Percentiles rank a stretch among this genome's conserved stretches.
Evolutionary conservation across 306 rosid species (phyloP).

Genomic region (Mucuna pruriens): DNA sequence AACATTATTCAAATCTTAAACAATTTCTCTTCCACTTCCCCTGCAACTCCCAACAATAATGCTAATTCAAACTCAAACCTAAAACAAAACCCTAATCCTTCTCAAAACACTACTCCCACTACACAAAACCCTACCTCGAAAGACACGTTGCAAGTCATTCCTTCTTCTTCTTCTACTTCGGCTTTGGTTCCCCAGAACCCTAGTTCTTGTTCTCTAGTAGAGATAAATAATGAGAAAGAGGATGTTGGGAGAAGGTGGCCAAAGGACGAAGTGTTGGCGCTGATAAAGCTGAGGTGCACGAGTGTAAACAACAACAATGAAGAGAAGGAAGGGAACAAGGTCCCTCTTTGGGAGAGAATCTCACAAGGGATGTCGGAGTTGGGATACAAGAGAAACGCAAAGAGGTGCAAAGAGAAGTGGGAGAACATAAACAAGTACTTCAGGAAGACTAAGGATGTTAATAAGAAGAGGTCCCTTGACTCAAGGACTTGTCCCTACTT

Average conservation of each 20-base stretch:
- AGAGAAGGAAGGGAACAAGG: conserved; percentile 57
- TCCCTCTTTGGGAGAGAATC: conserved; percentile 90
- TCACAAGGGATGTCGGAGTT: conserved; percentile 82
- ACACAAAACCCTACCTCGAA: conserved; percentile 63
- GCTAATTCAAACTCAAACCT: conserved; percentile 31
- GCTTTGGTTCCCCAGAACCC: conserved; percentile 37
- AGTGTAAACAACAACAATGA: conserved; percentile 46
- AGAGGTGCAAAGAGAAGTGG: conserved; percentile 97
- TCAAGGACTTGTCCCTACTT: conserved; percentile 95
- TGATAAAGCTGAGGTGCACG: conserved; percentile 74
- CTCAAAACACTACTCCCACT: background rate
- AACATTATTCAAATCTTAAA: conserved; percentile 69
- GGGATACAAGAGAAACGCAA: conserved; percentile 84
- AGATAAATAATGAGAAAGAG: conserved; percentile 40
- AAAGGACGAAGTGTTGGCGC: conserved; percentile 86
- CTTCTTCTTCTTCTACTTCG: conserved; percentile 38
- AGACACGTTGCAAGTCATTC: conserved; percentile 15
- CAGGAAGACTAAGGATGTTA: conserved; percentile 76
- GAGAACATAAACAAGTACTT: conserved; percentile 95
- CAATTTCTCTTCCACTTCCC: conserved; percentile 39
- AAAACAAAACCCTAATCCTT: conserved; percentile 50
- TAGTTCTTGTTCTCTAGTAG: conserved; percentile 25
- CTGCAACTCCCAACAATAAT: background rate
- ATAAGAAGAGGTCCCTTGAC: conserved; percentile 79
- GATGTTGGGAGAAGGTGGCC: conserved; percentile 93